Base-by-base conservation (phyloP, 2,329 filamentous ascomycete species). In the Colletotrichum endophyticum region DNA sequence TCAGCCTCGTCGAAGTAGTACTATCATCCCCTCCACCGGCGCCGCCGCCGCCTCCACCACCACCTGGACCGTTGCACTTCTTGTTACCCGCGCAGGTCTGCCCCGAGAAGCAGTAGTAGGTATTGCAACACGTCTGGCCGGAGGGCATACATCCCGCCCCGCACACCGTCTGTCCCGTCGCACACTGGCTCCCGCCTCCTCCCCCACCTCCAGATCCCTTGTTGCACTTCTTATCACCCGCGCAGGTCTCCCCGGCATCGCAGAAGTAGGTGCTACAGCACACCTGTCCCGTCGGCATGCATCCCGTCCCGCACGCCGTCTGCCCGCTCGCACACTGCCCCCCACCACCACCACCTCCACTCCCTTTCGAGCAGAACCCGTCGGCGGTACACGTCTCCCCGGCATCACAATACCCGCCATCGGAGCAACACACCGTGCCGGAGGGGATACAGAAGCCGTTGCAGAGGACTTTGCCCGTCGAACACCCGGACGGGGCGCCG, bases 361-460 rank as follows among this genome's bases (percentile, higher is more conserved):
- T 56, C 3, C 72, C 77, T 3, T 27, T 25, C 5, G 68, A 62
- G 56, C 83, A 85, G 32, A 66, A 78, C 3, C 79, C 78, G 13
- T 81, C 75, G 3, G 72, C 27, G 2, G 78, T 80, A 70, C 83
- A 84, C 6, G 72, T 78, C 57, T 84, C 72, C 28, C 82, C 83
- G n/a, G 78, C 77, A 11, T 82, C 77, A 67, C 84, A 85, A 76
- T 83, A 84, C 19, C 79, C 79, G 22, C 78, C 77, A 1, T 67
- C 72, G 5, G 76, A 62, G 53, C 84, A 85, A 78, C 84, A 85
- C 6, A 82, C 82, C 39, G 78, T 77, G 22, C 79, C 81, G 5
- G 77, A 70, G 1, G 84, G 84, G 61, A 85, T 82, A 73, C 84
- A 85, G n/a, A 72, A 81, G 53, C 68, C 56, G 32, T 79, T 79